Percentiles rank a stretch among this genome's conserved stretches.
These are phyloP conservation scores for Jatropha curcas DNA, from an alignment of 345 rosid genomes.

Conservation along the genomic window DNA sequence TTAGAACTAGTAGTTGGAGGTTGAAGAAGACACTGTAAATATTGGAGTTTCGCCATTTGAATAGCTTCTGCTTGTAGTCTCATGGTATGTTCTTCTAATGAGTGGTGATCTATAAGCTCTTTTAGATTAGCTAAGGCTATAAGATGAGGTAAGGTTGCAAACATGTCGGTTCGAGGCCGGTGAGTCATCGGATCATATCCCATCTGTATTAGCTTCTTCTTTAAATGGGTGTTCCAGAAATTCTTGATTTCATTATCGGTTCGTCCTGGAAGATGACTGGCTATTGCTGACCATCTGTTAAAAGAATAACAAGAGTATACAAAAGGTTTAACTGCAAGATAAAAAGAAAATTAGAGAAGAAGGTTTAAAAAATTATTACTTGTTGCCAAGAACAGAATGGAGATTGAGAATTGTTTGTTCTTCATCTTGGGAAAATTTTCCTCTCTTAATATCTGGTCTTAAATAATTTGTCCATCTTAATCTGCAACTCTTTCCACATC, in stretches of 20 bases:
- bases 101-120: constrained; percentile 48
- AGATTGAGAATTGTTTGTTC: constrained; percentile 35
- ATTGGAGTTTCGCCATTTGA: constrained; percentile 48
- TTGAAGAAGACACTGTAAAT: constrained; percentile 53
- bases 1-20: too few relatives aligned
- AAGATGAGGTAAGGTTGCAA: constrained; percentile 56
- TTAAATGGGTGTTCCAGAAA: constrained; percentile 35
- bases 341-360: too few relatives aligned
- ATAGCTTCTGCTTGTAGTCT: constrained; percentile 51
- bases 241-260: constrained; percentile 36
- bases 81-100: constrained; percentile 50
- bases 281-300: constrained; percentile 39
- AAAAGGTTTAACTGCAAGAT: too few relatives aligned
- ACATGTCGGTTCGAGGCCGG: constrained; percentile 32
- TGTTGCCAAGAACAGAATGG: constrained; percentile 34
- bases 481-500: constrained; percentile 37
- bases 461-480: constrained; percentile 33
- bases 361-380: too few relatives aligned
- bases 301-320: too few relatives aligned
- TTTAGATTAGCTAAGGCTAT: constrained; percentile 60
- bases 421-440: constrained; percentile 32
- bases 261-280: constrained; percentile 24
- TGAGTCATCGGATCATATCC: constrained; percentile 38
- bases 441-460: constrained; percentile 35
- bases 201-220: constrained; percentile 34